phyloP scores from a whole-genome alignment of 305 asterid genomes.

The Vinca major region DNA sequence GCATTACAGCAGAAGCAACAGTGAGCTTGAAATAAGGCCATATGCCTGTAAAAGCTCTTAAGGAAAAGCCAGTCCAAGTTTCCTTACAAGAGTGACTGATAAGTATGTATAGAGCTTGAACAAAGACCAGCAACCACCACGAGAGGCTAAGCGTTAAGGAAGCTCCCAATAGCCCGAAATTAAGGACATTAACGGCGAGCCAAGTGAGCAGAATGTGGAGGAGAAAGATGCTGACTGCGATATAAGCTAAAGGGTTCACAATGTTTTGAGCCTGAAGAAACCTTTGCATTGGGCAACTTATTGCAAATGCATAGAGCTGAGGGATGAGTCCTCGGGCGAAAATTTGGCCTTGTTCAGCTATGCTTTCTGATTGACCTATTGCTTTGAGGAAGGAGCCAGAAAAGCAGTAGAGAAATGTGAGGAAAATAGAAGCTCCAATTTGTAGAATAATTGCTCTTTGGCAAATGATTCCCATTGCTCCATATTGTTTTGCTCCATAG shows the following conservation, averaged over 20 bases:
- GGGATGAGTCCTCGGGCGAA: conserved; percentile 19
- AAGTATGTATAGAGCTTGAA: conserved; percentile 21
- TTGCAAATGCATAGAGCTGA: conserved; percentile 27
- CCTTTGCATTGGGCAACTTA: conserved; percentile 30
- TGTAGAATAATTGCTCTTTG: conserved; percentile 26
- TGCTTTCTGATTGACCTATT: conserved; percentile 24
- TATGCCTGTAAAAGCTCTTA: conserved; percentile 20
- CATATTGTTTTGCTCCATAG: conserved; percentile 27
- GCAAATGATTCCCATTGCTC: conserved; percentile 27
- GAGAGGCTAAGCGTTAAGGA: conserved; percentile 20
- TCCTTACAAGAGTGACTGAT: conserved; percentile 24
- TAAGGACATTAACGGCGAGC: conserved; percentile 21
- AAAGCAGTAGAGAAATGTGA: conserved; percentile 20
- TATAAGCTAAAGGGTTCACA: conserved; percentile 25
- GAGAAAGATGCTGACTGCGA: conserved; percentile 18
- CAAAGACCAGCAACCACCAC: conserved; percentile 25
- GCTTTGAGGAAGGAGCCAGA: conserved; percentile 24
- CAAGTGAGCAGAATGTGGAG: conserved; percentile 27
- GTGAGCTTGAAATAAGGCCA: conserved; percentile 27
- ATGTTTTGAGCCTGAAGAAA: conserved; percentile 30
- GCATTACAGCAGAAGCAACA: conserved; percentile 28
- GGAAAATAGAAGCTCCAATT: conserved; percentile 16
- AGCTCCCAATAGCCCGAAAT: conserved; percentile 22
- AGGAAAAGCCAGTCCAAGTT: conserved; percentile 29
- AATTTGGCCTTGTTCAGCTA: conserved; percentile 21